Percentiles rank a stretch among this genome's conserved stretches.
Conservation (phyloP, 129 eudicot genomes). For the Daucus carota region DH1_v3.0 NC_030382.2:52641501-52642000, state of each 20-base stretch:
- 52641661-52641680: background rate
- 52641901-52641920: background rate
- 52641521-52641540: conserved; percentile 89
- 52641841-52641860: too few relatives aligned
- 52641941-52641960: background rate
- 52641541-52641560: conserved; percentile 1
- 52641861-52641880: background rate
- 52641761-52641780: background rate
- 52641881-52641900: background rate
- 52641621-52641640: background rate
- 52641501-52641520: conserved; percentile 78
- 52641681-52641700: background rate
- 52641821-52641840: background rate
- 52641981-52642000: background rate
- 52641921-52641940: background rate
- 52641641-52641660: background rate
- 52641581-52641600: background rate
- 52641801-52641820: background rate
- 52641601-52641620: background rate
- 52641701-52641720: background rate
- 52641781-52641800: background rate
- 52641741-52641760: background rate
- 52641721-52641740: background rate
- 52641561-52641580: conserved; percentile 7
- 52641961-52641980: background rate